Base-by-base conservation (phyloP, 345 rosid species). In the Ricinus communis region DNA sequence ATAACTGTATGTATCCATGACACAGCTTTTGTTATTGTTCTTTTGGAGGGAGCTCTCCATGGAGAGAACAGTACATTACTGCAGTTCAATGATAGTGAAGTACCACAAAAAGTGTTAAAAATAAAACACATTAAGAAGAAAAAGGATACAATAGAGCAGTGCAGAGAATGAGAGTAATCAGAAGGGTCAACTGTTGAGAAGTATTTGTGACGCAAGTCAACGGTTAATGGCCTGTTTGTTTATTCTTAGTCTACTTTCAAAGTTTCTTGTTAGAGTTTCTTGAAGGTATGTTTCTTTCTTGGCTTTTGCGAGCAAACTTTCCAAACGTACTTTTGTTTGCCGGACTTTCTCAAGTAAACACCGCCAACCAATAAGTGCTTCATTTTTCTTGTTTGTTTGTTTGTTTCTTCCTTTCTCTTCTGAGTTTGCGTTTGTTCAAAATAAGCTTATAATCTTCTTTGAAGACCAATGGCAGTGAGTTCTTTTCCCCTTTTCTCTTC, bases 381-480 rank as follows among this genome's bases (percentile, higher is more conserved):
- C 38, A n/a, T n/a, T 15, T 9, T 31, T 33, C 22, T 6, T 59
- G 41, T 22, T 11, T 0, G 31, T 2, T 31, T 59, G 24, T 59
- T 33, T 33, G 4, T 33, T 33, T 33, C 38, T 33, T 59, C n/a
- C n/a, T 15, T 28, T 58, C 21, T 58, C 21, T 58, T 30, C 14
- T 30, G 40, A 45, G 21, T 60, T 18, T 33, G 45, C 63, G 33
- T 60, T 60, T 33, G 14, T 19, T 3, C 43, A 36, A 9, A 61
- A 38, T 2, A 36, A 40, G 27, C 66, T 62, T 50, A 40, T 21
- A 11, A n/a, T 36, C 47, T 36, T 15, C 7, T 10, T 43, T 41
- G 33, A 45, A 45, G 67, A 24, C 4, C 30, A 45, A 63, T 63
- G 67, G 67, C 33, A 14, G 67, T 63, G 67, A 63, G 67, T 25